Conservation (phyloP, 78 protist species). For the slime mould (Dictyostelium discoideum) region DNA sequence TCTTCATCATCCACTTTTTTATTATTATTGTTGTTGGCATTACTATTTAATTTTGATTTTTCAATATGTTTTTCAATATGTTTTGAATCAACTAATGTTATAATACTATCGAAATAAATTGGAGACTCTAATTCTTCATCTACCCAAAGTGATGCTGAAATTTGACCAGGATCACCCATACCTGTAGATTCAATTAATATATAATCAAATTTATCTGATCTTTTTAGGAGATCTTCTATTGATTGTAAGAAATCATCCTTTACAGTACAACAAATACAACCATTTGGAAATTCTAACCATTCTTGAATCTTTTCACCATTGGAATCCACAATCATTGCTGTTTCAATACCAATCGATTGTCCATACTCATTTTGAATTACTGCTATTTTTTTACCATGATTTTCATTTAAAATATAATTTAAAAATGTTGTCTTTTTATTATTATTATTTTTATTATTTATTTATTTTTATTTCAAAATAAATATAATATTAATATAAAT, state of each 20-base stretch:
- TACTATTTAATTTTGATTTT: background rate
- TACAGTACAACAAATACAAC: constrained; percentile 90
- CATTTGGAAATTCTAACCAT: constrained; percentile 87
- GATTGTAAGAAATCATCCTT: constrained; percentile 78
- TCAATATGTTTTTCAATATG: constrained; percentile 70
- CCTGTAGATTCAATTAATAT: constrained; percentile 90
- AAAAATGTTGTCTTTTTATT: constrained; percentile 74
- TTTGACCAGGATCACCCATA: constrained; percentile 85
- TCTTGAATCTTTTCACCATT: constrained; percentile 79
- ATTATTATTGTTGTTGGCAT: background rate
- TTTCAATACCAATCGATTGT: constrained; percentile 76
- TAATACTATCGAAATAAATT: constrained; percentile 78
- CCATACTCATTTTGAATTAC: constrained; percentile 86
- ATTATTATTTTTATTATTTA: background rate
- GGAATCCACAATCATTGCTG: constrained; percentile 78
- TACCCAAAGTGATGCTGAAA: constrained; percentile 82
- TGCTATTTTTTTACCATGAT: constrained; percentile 82
- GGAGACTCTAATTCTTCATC: constrained; percentile 77
- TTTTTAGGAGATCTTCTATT: constrained; percentile 60
- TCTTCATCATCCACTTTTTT: background rate
- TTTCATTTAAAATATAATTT: constrained; percentile 75
- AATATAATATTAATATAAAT: no score
- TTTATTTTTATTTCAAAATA: no score
- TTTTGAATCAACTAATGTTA: constrained; percentile 85
- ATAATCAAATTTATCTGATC: constrained; percentile 64